Evolutionary conservation across 1,284 basidiomycete genomes (phyloP).

Genomic region (Inonotus hispidus): DNA sequence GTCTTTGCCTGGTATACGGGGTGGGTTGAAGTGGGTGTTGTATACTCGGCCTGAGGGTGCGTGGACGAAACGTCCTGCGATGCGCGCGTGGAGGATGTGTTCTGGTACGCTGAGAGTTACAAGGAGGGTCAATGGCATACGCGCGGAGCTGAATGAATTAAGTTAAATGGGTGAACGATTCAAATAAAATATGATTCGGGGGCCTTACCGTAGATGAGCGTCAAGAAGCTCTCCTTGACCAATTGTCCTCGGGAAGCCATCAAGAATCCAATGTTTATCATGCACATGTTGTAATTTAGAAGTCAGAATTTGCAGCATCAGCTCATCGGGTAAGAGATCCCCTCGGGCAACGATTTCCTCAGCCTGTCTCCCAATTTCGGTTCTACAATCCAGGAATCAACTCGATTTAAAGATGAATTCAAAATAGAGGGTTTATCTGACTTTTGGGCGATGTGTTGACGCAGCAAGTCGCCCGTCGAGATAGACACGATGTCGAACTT

Average conservation of each 20-base stretch:
- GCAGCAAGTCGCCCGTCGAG: conserved; percentile 76
- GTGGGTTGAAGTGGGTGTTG: conserved; percentile 88
- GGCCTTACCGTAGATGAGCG: conserved; percentile 55
- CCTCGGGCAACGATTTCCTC: conserved; percentile 74
- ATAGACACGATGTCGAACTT: conserved; percentile 73
- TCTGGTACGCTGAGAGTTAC: conserved; percentile 93
- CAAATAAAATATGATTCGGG: neutral
- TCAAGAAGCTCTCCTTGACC: conserved; percentile 87
- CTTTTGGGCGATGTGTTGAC: conserved; percentile 72
- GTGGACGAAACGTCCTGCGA: conserved; percentile 93
- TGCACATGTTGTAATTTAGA: conserved; percentile 64
- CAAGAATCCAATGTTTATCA: conserved; percentile 88
- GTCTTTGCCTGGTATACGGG: conserved; percentile 81
- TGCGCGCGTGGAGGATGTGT: conserved; percentile 82
- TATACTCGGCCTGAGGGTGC: conserved; percentile 91
- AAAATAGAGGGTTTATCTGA: conserved; percentile 26
- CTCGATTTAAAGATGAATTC: neutral
- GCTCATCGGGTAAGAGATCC: conserved; percentile 69
- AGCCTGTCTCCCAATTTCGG: conserved; percentile 65
- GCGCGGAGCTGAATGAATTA: conserved; percentile 44
- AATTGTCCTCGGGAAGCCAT: conserved; percentile 94
- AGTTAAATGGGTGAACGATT: neutral
- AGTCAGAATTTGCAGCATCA: conserved; percentile 71
- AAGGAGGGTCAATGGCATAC: conserved; percentile 73
- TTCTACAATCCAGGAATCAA: conserved; percentile 34